Conservation (phyloP, 257 asterid genomes). For the Marsdenia floribunda region DNA sequence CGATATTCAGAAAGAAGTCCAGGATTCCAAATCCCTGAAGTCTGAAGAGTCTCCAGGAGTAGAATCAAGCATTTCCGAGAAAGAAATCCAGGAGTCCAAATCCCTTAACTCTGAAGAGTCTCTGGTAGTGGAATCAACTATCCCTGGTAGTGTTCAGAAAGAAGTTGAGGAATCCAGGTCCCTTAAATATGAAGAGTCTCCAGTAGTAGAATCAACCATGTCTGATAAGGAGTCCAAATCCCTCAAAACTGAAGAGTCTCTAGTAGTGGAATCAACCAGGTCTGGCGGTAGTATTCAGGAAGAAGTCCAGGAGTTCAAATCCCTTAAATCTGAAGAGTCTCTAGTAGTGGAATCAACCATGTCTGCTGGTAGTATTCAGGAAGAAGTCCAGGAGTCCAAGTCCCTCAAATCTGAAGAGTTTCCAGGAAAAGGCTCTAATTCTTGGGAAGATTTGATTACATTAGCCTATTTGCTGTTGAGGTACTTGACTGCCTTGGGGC, state of each 20-base stretch:
- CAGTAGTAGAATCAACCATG: not conserved
- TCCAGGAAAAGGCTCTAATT: not conserved
- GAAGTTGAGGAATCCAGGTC: not conserved
- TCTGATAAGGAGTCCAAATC: not conserved
- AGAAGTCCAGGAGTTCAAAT: not conserved
- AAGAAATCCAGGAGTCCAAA: not conserved
- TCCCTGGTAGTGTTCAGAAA: not conserved
- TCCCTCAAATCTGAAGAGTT: not conserved
- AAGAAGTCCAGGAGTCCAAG: not conserved
- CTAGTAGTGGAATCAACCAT: not conserved
- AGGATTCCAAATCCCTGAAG: not conserved
- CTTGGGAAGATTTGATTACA: conserved; percentile 5
- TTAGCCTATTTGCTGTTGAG: conserved; percentile 1
- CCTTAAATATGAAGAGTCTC: too few species aligned
- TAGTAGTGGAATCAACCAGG: not conserved
- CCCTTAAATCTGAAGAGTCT: not conserved
- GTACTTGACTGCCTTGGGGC: not conserved
- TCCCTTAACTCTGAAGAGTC: not conserved
- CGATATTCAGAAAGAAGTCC: too few species aligned
- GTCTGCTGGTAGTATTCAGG: not conserved
- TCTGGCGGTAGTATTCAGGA: not conserved
- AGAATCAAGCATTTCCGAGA: not conserved
- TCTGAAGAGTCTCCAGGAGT: not conserved
- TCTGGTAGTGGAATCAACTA: not conserved
- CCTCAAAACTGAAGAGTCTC: not conserved